phyloP scores from a whole-genome alignment of 2,329 filamentous ascomycete species.

The Neoascochyta sp. region DNA sequence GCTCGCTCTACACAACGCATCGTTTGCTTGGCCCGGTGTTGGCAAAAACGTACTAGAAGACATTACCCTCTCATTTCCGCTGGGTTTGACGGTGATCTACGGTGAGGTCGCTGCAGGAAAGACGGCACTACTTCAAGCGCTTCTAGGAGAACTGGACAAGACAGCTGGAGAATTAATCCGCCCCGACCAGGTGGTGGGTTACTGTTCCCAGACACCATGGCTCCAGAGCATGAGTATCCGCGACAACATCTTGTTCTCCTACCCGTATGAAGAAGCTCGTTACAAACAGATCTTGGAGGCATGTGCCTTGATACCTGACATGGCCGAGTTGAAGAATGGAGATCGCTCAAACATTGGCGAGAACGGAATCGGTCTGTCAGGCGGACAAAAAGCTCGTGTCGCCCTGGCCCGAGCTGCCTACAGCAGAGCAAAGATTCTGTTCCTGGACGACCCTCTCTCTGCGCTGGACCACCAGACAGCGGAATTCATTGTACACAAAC shows the following conservation, averaged over 20 bases:
- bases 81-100: conserved; percentile 57
- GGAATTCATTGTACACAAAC: conserved; percentile 56
- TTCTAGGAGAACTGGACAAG: conserved; percentile 58
- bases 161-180: conserved; percentile 49
- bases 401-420: conserved; percentile 60
- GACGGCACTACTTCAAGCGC: conserved; percentile 56
- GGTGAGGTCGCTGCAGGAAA: conserved; percentile 65
- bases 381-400: conserved; percentile 59
- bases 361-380: conserved; percentile 59
- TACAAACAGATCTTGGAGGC: conserved; percentile 67
- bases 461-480: conserved; percentile 63
- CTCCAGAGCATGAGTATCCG: conserved; percentile 66
- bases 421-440: conserved; percentile 51
- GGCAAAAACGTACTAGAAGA: conserved; percentile 53
- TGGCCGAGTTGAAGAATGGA: conserved; percentile 60
- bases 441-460: conserved; percentile 59
- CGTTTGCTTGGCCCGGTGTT: conserved; percentile 76
- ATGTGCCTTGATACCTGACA: conserved; percentile 59
- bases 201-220: conserved; percentile 65
- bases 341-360: conserved; percentile 61
- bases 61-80: conserved; percentile 53
- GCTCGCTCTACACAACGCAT: conserved; percentile 58
- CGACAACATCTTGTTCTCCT: conserved; percentile 64
- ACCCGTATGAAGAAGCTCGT: conserved; percentile 63
- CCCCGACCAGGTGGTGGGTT: conserved; percentile 57